Percentiles rank a stretch among this genome's conserved stretches.
Conservation (phyloP, 1,284 basidiomycete genomes). For the Cryptococcus deneoformans region DNA sequence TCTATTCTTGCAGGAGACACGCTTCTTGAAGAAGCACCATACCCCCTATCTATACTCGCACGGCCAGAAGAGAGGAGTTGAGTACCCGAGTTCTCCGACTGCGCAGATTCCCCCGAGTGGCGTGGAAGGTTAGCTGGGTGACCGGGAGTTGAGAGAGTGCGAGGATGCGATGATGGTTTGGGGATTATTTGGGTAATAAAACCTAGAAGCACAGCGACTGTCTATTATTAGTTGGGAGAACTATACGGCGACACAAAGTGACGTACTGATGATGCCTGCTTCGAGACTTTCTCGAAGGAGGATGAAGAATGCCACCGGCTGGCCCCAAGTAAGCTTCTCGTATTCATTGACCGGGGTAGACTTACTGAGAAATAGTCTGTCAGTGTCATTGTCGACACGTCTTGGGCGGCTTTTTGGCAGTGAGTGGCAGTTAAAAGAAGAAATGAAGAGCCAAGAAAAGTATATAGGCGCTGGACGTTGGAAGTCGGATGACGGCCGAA, state of each 20-base stretch:
- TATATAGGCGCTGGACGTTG: background rate
- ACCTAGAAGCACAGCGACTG: slow-evolving; percentile 70
- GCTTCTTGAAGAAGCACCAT: slow-evolving; percentile 2
- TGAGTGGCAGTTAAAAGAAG: background rate
- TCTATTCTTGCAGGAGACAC: background rate
- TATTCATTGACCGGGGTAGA: background rate
- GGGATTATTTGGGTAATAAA: slow-evolving; percentile 71
- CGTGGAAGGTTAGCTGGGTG: background rate
- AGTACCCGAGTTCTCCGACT: slow-evolving; percentile 1
- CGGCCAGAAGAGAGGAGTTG: slow-evolving; percentile 11
- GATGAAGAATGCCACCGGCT: slow-evolving; percentile 65
- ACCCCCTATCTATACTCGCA: background rate
- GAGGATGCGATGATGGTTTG: slow-evolving; percentile 5
- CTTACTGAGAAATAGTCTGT: slow-evolving; percentile 17
- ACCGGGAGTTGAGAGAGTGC: slow-evolving; percentile 7
- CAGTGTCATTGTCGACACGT: slow-evolving; percentile 7
- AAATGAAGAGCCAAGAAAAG: slow-evolving; percentile 1
- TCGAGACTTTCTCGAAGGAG: slow-evolving; percentile 86
- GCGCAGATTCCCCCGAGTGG: slow-evolving; percentile 11
- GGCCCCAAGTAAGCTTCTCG: background rate
- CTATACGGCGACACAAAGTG: background rate
- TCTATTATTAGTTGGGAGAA: background rate
- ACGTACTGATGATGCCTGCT: slow-evolving; percentile 72
- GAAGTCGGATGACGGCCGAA: background rate
- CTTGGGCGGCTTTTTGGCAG: background rate